Conservation (phyloP, 1,284 basidiomycete species). For the Cryptococcus neoformans region DNA sequence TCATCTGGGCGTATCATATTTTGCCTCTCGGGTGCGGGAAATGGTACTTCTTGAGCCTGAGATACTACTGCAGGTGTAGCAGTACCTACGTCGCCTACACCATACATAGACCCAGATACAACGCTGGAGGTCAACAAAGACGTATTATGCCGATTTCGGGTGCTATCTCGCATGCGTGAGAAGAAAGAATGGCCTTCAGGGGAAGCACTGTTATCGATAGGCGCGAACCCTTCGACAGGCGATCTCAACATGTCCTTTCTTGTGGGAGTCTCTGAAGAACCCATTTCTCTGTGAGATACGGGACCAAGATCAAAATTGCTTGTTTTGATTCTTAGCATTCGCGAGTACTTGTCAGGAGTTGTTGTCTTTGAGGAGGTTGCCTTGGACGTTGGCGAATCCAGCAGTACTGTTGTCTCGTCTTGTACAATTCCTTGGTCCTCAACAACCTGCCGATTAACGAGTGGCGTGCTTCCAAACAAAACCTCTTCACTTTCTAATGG, state of each 20-base stretch:
- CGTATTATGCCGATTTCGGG: constrained; percentile 1
- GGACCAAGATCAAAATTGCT: background rate
- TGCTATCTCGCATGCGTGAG: background rate
- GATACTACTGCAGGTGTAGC: constrained; percentile 5
- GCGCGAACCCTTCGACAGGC: background rate
- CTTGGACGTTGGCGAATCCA: background rate
- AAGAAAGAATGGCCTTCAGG: background rate
- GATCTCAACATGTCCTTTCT: background rate
- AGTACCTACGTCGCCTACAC: constrained; percentile 7
- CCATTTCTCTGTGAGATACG: background rate
- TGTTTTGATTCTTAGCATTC: background rate
- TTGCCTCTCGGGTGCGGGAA: background rate
- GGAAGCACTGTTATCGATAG: background rate
- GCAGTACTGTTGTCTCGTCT: too few species aligned
- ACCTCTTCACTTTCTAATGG: too few species aligned
- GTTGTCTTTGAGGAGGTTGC: background rate
- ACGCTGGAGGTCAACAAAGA: constrained; percentile 7
- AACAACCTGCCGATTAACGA: too few species aligned
- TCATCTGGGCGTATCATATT: background rate
- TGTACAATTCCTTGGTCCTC: too few species aligned
- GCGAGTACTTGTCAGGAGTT: background rate
- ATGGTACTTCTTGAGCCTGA: background rate
- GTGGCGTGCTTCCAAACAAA: too few species aligned
- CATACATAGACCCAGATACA: constrained; percentile 7
- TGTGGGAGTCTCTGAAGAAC: background rate